Conservation (phyloP, 2,329 filamentous ascomycete species). For the Kalmusia sp. region DNA sequence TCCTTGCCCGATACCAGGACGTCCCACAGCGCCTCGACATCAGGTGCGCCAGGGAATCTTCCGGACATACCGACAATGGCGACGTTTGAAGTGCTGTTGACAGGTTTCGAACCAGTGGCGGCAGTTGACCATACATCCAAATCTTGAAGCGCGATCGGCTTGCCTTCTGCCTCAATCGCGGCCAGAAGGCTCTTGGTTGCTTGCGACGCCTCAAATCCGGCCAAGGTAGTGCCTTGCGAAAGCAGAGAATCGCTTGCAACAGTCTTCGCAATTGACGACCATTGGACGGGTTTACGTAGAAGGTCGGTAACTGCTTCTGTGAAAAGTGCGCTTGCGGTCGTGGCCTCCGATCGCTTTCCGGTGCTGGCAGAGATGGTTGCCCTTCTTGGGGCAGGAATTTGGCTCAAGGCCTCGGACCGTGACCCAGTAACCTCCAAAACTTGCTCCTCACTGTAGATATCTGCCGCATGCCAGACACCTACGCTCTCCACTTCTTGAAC, state of each 20-base stretch:
- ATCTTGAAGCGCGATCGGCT: neutral
- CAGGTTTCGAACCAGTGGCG: neutral
- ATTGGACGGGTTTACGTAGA: slow-evolving; percentile 6
- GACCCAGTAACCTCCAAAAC: neutral
- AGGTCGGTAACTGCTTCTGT: slow-evolving; percentile 8
- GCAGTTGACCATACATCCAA: neutral
- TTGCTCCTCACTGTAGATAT: slow-evolving; percentile 6
- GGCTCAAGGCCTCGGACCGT: neutral
- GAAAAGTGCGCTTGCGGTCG: slow-evolving; percentile 2
- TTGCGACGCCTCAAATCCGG: slow-evolving; percentile 3
- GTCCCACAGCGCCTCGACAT: slow-evolving; percentile 45
- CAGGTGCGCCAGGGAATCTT: slow-evolving; percentile 25
- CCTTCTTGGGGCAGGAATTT: neutral
- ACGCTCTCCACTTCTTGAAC: neutral
- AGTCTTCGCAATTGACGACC: slow-evolving; percentile 1
- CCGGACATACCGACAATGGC: slow-evolving; percentile 35
- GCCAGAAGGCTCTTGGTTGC: slow-evolving; percentile 3
- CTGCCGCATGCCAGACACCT: slow-evolving; percentile 6
- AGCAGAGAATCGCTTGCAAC: neutral
- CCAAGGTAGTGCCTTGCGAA: neutral
- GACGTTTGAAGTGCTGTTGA: slow-evolving; percentile 3
- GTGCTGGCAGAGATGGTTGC: slow-evolving; percentile 3
- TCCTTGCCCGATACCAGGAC: slow-evolving; percentile 42
- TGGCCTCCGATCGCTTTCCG: slow-evolving; percentile 2
- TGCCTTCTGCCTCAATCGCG: slow-evolving; percentile 2